Evolutionary conservation across 345 rosid species (phyloP), one percentile per base, ranked within the genome.

Genomic region (Arabidopsis arenosa): DNA sequence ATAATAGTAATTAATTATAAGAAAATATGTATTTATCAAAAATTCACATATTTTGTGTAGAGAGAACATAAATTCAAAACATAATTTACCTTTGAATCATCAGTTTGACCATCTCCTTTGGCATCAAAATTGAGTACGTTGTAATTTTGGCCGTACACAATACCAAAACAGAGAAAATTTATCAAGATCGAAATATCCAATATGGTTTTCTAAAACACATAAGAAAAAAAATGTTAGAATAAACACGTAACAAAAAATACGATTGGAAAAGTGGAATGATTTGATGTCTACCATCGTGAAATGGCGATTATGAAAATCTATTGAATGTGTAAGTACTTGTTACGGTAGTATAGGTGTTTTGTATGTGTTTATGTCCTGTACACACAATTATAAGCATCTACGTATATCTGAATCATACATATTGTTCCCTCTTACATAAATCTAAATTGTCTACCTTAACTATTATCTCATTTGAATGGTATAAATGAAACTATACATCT

Each of bases 41-140:
- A 43, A 21, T 2, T n/a, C 32, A 73, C 18, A 72, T 35, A 45
- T 17, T 47, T 15, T 54, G 58, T 23, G 2, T 48, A 32, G 9
- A 21, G 5, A 10, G 2, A 32, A 18, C 32, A 0, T 0, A 49
- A 40, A 36, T 0, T 47, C 3, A 9, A 41, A 58, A 67, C n/a
- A 60, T 13, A 32, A 2, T n/a, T 54, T 35, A 76, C 75, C 9
- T 63, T 11, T 55, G 75, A 70, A 70, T 76, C 80, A 70, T 76
- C 75, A 13, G 66, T 54, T 26, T 63, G 37, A 45, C 71, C 71
- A 70, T 76, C 63, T 55, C 71, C 75, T 47, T 39, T 54, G 1
- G 80, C 66, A 26, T 43, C 71, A 45, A 63, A 76, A 63, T 76
- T 8, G 4, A 76, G 59, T 35, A 76, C 75, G 9, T 63, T 76